phyloP scores from a whole-genome alignment of 2,329 filamentous ascomycete genomes.

The Lecanicillium sp. region DNA sequence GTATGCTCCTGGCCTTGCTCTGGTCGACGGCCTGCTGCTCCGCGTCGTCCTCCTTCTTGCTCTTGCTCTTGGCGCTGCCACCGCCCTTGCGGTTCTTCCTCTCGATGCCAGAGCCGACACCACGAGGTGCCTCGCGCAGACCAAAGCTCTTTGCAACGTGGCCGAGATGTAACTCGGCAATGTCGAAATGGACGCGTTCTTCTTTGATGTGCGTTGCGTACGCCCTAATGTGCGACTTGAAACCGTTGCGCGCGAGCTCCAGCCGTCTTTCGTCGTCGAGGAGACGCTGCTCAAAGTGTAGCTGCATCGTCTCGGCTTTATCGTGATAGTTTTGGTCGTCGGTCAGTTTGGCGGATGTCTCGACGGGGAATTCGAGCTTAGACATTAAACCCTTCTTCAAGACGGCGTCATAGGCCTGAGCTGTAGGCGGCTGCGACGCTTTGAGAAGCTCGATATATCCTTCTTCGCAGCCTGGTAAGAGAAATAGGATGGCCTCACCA shows the following conservation, averaged over 20 bases:
- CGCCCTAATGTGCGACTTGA: constrained; percentile 85
- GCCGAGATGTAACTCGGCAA: constrained; percentile 82
- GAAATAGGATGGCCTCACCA: constrained; percentile 80
- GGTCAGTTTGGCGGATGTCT: constrained; percentile 48
- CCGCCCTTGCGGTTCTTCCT: constrained; percentile 26
- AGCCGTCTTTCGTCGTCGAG: constrained; percentile 58
- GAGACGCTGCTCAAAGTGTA: constrained; percentile 53
- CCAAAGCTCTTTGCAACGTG: constrained; percentile 93
- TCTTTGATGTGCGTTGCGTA: constrained; percentile 89
- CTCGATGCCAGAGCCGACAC: constrained; percentile 58
- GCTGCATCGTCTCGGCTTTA: constrained; percentile 49
- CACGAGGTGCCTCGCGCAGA: constrained; percentile 77
- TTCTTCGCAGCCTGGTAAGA: constrained; percentile 86
- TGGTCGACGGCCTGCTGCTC: constrained; percentile 27
- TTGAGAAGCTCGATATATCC: constrained; percentile 74
- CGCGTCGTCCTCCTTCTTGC: constrained; percentile 26
- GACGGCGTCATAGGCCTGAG: constrained; percentile 45
- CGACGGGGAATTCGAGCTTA: constrained; percentile 58
- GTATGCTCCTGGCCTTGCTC: constrained; percentile 31
- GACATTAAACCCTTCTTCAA: constrained; percentile 59
- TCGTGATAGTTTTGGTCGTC: constrained; percentile 37
- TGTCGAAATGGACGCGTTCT: constrained; percentile 83
- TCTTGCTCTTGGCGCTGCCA: constrained; percentile 5
- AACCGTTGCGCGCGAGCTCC: constrained; percentile 76
- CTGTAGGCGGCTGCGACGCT: constrained; percentile 36